phyloP scores from a whole-genome alignment of 192 early-diverging fungal genomes.

The Entomortierella lignicola region DNA sequence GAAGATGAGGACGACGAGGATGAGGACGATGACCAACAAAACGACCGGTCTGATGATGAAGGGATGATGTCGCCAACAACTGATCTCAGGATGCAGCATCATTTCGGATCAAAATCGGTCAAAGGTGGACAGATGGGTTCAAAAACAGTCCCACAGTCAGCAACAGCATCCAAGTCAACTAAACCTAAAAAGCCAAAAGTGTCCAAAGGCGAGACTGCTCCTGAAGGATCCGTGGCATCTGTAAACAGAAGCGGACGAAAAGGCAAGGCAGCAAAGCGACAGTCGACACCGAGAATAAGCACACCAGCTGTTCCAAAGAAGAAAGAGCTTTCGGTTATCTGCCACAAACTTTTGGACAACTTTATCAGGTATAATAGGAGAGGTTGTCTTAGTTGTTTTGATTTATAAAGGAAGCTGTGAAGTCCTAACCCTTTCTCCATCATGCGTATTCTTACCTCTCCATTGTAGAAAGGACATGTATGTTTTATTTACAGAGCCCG shows the following conservation, averaged over 20 bases:
- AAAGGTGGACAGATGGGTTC: constrained; percentile 23
- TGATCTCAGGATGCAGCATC: neutral
- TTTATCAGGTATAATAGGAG: constrained; percentile 65
- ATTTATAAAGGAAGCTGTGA: neutral
- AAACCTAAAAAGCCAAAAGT: constrained; percentile 6
- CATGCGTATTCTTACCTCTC: neutral
- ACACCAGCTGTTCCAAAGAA: constrained; percentile 56
- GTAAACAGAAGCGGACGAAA: constrained; percentile 16
- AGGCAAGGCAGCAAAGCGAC: constrained; percentile 41
- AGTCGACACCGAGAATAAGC: constrained; percentile 44
- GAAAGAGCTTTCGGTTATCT: constrained; percentile 71
- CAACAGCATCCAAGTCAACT: neutral
- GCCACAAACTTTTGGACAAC: constrained; percentile 69
- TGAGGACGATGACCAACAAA: constrained; percentile 26
- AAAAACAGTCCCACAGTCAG: constrained; percentile 24
- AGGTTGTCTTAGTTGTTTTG: neutral
- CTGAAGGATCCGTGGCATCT: constrained; percentile 24
- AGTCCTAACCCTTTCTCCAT: neutral
- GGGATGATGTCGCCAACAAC: constrained; percentile 14
- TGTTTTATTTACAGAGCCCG: constrained; percentile 89
- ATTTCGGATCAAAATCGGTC: constrained; percentile 25
- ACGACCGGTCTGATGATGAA: constrained; percentile 30
- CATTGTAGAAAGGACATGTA: constrained; percentile 79
- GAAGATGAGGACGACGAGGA: constrained; percentile 42
- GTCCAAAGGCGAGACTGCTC: neutral